Conservation (phyloP, 192 early-diverging fungal species). For the Coemansia reversa region DNA sequence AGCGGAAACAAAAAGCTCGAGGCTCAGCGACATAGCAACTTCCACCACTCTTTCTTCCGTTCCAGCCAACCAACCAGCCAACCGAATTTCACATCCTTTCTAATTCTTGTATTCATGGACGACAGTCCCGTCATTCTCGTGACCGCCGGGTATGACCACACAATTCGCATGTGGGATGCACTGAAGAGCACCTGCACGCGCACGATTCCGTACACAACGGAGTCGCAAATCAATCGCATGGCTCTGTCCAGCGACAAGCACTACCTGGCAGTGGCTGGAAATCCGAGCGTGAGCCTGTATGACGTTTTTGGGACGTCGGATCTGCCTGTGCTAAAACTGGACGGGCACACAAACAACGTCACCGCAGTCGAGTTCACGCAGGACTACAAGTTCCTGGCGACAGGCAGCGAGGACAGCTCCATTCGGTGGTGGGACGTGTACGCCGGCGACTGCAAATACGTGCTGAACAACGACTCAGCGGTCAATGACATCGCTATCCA, state of each 20-base stretch:
- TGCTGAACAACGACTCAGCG: slow-evolving; percentile 38
- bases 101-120: slow-evolving; percentile 19
- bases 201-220: slow-evolving; percentile 50
- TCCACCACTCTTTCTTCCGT: neutral
- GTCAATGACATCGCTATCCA: slow-evolving; percentile 55
- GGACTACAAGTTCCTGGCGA: slow-evolving; percentile 52
- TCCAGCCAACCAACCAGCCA: neutral
- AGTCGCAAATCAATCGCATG: slow-evolving; percentile 55
- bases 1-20: slow-evolving; percentile 7
- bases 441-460: slow-evolving; percentile 41
- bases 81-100: neutral
- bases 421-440: slow-evolving; percentile 55
- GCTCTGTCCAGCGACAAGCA: slow-evolving; percentile 52
- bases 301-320: slow-evolving; percentile 50
- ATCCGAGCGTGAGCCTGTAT: slow-evolving; percentile 50
- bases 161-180: slow-evolving; percentile 57
- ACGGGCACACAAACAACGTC: slow-evolving; percentile 52
- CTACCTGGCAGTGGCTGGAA: slow-evolving; percentile 53
- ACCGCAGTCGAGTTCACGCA: slow-evolving; percentile 52
- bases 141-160: slow-evolving; percentile 55
- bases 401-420: slow-evolving; percentile 50
- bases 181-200: slow-evolving; percentile 54
- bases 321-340: slow-evolving; percentile 44
- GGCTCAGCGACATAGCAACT: neutral
- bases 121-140: slow-evolving; percentile 51